Base-by-base conservation (phyloP, 106 monocot species). In the Phalaenopsis aphrodite region DNA sequence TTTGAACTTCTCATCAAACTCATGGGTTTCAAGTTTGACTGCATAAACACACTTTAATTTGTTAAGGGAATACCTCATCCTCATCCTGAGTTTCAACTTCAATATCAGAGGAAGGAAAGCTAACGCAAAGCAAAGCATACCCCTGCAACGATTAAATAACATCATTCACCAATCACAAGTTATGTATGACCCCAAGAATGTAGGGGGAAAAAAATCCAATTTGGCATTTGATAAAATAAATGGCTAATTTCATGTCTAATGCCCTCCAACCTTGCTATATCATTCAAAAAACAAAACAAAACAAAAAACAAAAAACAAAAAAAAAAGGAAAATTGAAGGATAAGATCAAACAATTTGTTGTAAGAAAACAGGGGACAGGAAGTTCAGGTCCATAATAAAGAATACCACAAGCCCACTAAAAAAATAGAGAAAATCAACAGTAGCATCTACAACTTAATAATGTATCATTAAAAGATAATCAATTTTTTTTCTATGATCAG, bases 61-160 rank as follows among this genome's bases (percentile, higher is more conserved):
- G 24, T 18, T 48, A 10, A 72, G 17, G 36, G 79, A 30, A 19
- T 93, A 93, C 98, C 98, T 94, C 98, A 81, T 98, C 98, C 82
- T 98, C 98, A 79, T 98, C 98, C 83, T 98, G 98, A 38, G 92
- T 98, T 87, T 94, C 98, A 47, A 91, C 98, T 88, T 94, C 98
- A 42, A 98, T n/a, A 83, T 98, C 98, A 81, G 94, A 90, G 81
- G 88, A 82, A 73, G 98, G 92, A 75, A 89, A 98, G 56, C 98
- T 89, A 42, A 98, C 94, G 81, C 94, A 98, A n/a, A 94, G 87
- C 37, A 98, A 85, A 79, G 98, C 98, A 87, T 93, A 98, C 77
- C 98, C 98, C 98, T 98, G 84, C 66, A 86, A 65, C 9, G 23
- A 65, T 52, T 8, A 21, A 65, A 65, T 65, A 65, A 8, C 64